Evolutionary conservation across 2,329 filamentous ascomycete species (phyloP), one percentile per base, ranked within the genome.

Genomic region (Macroventuria anomochaeta): DNA sequence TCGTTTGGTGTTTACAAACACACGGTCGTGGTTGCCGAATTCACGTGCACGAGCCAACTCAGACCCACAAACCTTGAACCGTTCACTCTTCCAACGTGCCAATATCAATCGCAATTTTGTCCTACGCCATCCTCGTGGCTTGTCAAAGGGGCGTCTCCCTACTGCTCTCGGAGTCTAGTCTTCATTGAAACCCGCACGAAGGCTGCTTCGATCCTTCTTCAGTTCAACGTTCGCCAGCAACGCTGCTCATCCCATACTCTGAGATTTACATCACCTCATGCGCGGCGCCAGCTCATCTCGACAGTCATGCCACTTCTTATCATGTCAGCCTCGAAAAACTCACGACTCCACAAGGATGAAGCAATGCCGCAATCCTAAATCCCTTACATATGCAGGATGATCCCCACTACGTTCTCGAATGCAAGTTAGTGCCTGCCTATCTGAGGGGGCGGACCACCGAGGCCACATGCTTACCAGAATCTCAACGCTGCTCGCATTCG

Each of bases 1-100:
- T 44, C 42, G 23, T 49, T 33, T 42, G 36, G 31, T 55, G 53
- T 55, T 55, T 55, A 55, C 53, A 50, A 55, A 46, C 46, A 46
- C 32, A 31, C 46, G 7, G 23, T 21, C 21, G 20, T 20, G 31
- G 29, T 53, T 56, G 44, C 53, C 42, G 53, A 47, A 57, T 42
- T 47, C 51, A 46, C 58, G 20, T 4, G 38, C 32, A 46, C 40
- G 34, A 31, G 21, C 46, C 46, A 21, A 25, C 23, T 5, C 11
- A 7, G n/a, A 20, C 29, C 7, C 21, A n/a, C 32, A 46, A 32
- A 18, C 8, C 41, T 15, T 31, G 23, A 25, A 31, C 25, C 34
- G 25, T 25, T 44, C 28, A 37, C 26, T 28, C 34, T 18, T 32
- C n/a, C 31, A 26, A 10, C 34, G n/a, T 47, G 44, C 26, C 25